phyloP scores from a whole-genome alignment of 345 rosid species.

The Garcia nutans region DNA sequence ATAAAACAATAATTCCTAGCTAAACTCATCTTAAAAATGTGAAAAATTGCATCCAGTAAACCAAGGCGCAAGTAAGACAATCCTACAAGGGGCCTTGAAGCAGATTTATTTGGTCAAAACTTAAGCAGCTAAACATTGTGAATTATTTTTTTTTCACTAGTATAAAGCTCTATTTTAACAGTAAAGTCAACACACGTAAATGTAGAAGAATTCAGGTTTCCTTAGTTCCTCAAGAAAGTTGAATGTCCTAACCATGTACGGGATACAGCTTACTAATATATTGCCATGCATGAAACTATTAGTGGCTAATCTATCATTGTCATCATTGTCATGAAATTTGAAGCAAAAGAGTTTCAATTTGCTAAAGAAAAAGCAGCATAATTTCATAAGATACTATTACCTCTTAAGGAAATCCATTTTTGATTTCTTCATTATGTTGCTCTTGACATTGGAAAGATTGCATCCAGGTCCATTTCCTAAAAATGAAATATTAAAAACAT shows the following conservation, averaged over 20 bases:
- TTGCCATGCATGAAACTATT: background rate
- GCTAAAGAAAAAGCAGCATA: background rate
- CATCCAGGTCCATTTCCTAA: slow-evolving; percentile 59
- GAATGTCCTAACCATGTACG: background rate
- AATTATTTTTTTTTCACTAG: too few relatives aligned
- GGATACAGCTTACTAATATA: background rate
- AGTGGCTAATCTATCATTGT: background rate
- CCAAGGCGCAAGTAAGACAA: background rate
- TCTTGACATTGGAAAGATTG: slow-evolving; percentile 58
- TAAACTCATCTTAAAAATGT: background rate
- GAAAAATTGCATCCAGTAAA: too few relatives aligned
- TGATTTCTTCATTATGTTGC: slow-evolving; percentile 91
- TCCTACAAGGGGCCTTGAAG: background rate
- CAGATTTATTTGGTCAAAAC: background rate
- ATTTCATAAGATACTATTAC: slow-evolving; percentile 31
- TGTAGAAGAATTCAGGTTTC: background rate
- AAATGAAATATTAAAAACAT: slow-evolving; percentile 1
- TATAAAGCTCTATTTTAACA: background rate
- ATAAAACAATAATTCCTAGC: too few relatives aligned
- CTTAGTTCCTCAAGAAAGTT: background rate
- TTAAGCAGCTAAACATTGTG: background rate
- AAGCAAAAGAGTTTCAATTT: background rate
- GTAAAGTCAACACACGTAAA: background rate
- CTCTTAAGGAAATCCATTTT: slow-evolving; percentile 73
- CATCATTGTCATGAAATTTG: background rate